Evolutionary conservation across 2,329 filamentous ascomycete species (phyloP).

Genomic region (Ploettnerulaceae sp.): DNA sequence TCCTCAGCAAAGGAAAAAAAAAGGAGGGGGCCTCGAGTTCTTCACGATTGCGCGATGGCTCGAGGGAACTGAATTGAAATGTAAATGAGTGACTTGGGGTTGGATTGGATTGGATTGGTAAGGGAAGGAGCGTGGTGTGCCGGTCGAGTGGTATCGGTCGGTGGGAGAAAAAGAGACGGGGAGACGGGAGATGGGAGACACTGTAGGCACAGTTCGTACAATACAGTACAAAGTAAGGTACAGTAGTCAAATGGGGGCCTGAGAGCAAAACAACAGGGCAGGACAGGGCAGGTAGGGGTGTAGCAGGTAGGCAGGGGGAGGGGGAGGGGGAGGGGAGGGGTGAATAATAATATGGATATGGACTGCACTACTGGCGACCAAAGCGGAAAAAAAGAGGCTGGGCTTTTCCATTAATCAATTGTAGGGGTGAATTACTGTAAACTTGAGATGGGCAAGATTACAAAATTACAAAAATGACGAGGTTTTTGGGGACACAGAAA

Average conservation of each 20-base stretch:
- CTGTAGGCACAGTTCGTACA: no score
- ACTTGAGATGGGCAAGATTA: no score
- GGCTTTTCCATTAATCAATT: no score
- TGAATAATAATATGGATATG: not conserved
- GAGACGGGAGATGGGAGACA: not conserved
- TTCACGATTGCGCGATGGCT: slow-evolving; percentile 12
- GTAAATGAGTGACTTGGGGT: slow-evolving; percentile 22
- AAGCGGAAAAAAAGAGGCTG: not conserved
- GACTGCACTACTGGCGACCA: not conserved
- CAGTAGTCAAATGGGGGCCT: not conserved
- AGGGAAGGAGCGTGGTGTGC: slow-evolving; percentile 9
- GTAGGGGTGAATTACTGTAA: no score
- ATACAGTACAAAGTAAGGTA: no score
- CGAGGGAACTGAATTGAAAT: slow-evolving; percentile 18
- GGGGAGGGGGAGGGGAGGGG: not conserved
- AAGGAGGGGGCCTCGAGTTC: slow-evolving; percentile 19
- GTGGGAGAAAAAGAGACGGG: not conserved
- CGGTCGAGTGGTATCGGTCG: not conserved
- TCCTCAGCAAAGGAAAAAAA: slow-evolving; percentile 20
- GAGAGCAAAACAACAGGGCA: not conserved
- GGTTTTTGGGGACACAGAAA: no score
- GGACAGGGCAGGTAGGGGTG: not conserved
- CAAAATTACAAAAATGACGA: no score
- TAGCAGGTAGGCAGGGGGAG: not conserved
- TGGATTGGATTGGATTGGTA: not conserved